Base-by-base conservation (phyloP, 2,329 filamentous ascomycete species). In the Ophiostoma angusticollis region DNA sequence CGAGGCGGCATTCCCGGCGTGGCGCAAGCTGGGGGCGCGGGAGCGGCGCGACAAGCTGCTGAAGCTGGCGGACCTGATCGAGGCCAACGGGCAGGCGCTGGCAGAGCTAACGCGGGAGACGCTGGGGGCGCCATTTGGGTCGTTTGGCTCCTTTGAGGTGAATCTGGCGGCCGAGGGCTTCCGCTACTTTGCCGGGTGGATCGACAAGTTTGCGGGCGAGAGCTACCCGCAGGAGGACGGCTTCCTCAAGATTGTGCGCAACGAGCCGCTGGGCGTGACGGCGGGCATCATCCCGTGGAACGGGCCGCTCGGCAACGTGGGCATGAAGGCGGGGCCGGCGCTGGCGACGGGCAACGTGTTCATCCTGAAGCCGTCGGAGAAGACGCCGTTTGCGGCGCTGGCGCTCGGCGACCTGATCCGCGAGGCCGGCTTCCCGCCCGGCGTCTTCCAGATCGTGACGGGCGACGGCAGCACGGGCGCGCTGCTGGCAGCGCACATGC, bases 11-110 rank as follows among this genome's bases (percentile, higher is more conserved):
- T 93, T 93, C 56, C 68, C 72, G 5, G 61, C 68, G 22, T 93
- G 85, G 85, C 84, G 84, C 3, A 66, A 72, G 43, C 87, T 79
- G n/a, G 74, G 84, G 3, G 68, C 80, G 13, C 68, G 82, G 45
- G 73, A 75, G 50, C 82, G 85, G 42, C 54, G 58, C 28, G 55
- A 57, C 22, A 58, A 62, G 11, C 49, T 70, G 49, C 47, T 59
- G 35, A 63, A 60, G 41, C 52, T 70, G n/a, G 66, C 64, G 2
- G 54, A 57, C 34, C 50, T 68, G 6, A 50, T 67, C 24, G 58
- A 63, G 30, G 45, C 54, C 34, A 53, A 64, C 44, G 47, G 52
- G 14, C 42, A 52, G n/a, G 47, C 45, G 3, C 50, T 65, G 3
- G 54, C 59, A 0, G 53, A 58, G 30, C 52, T 68, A 18, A 64